Evolutionary conservation across 768 basidiomycete species (phyloP), one percentile per base, ranked within the genome.

Genomic region (Agaricus bisporus): DNA sequence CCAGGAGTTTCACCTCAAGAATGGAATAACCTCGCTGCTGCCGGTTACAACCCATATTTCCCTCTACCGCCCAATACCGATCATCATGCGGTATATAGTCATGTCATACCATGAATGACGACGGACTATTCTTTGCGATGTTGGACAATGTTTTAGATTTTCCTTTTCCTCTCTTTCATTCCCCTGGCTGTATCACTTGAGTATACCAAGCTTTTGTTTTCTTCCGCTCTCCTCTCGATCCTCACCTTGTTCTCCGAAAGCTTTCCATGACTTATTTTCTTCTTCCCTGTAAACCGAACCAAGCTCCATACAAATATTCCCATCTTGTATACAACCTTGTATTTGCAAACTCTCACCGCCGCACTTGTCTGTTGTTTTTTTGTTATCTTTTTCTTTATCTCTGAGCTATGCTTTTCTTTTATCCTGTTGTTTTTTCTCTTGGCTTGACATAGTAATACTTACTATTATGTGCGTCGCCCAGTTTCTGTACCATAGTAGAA

Each of bases 11-110:
- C 80, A 51, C 77, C 79, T 38, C 77, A 81, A 58, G 78, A 85
- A 66, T 85, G 83, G 85, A 79, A 73, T 58, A 72, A 77, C 54
- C 72, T 83, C 64, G 72, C 77, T 20, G 62, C 78, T 26, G 66
- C 73, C 12, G 77, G 79, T 29, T 87, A 84, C 68, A 85, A 83
- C 51, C 74, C 86, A 5, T 88, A 88, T 66, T 88, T 88, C 63
- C 80, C 85, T 32, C 71, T 82, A 56, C 68, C 76, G 41, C 53
- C 68, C 7, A 62, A 69, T 48, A 38, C 46, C 26, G 80, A 75
- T 59, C 79, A 82, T 48, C 78, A 80, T 60, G 68, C 65, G 62
- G 76, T 84, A 58, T 83, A 82, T 65, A 74, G 70, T 60, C 78
- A 76, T 58, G 79, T 82, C 60, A 80, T 82, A 60, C 73, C 73